These are phyloP conservation scores for Neonectria punicea DNA, from an alignment of 2,329 filamentous ascomycete species.

Conservation along the genomic window DNA sequence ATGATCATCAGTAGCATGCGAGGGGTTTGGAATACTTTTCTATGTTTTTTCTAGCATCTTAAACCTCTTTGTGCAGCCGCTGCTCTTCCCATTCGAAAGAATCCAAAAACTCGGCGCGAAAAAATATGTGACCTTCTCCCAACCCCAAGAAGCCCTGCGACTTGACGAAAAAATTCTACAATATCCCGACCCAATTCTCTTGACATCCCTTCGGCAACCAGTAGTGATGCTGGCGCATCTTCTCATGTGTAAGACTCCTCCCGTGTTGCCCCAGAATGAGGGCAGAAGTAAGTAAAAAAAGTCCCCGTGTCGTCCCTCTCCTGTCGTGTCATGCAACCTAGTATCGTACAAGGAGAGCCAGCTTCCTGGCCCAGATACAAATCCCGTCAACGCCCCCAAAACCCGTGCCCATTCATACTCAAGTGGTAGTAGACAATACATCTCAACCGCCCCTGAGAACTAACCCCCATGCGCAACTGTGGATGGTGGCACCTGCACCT, in stretches of 20 bases:
- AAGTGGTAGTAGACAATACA: slow-evolving; percentile 40
- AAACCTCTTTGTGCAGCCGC: slow-evolving; percentile 31
- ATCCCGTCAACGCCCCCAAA: slow-evolving; percentile 44
- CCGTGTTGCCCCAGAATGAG: slow-evolving; percentile 4
- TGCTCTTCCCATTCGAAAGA: slow-evolving; percentile 27
- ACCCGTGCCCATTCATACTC: slow-evolving; percentile 43
- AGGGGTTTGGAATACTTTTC: not conserved
- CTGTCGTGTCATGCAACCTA: slow-evolving; percentile 38
- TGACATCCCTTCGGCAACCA: slow-evolving; percentile 19
- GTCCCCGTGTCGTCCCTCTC: slow-evolving; percentile 20
- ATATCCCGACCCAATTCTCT: slow-evolving; percentile 27
- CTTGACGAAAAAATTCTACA: slow-evolving; percentile 41
- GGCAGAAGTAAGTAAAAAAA: not conserved
- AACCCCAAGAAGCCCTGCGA: slow-evolving; percentile 37
- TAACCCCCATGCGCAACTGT: slow-evolving; percentile 31
- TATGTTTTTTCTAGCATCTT: slow-evolving; percentile 21
- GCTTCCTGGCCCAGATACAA: slow-evolving; percentile 40
- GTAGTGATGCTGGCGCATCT: slow-evolving; percentile 18
- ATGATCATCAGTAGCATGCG: not conserved
- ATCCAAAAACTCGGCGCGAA: slow-evolving; percentile 27
- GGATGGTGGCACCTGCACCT: slow-evolving; percentile 38
- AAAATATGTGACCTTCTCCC: slow-evolving; percentile 13
- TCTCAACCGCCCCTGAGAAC: slow-evolving; percentile 30
- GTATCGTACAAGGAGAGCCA: slow-evolving; percentile 47
- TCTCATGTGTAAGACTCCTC: slow-evolving; percentile 12